These are phyloP conservation scores for Fragaria iinumae DNA, from an alignment of 306 rosid genomes.

Conservation along the genomic window DNA sequence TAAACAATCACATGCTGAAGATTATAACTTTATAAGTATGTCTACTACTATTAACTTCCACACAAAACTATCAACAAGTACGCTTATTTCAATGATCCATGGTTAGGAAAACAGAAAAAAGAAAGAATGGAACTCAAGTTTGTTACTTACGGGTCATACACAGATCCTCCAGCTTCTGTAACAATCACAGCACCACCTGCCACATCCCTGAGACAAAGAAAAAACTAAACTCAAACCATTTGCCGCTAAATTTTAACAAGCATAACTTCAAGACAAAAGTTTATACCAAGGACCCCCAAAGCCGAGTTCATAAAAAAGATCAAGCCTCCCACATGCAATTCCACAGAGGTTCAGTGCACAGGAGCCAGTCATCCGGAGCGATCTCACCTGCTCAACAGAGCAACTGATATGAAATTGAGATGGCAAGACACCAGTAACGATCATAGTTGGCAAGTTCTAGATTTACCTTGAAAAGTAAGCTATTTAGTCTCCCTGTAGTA, in stretches of 20 bases:
- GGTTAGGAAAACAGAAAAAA: constrained; percentile 11
- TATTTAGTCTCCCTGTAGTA: constrained; percentile 59
- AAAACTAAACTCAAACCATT: constrained; percentile 9
- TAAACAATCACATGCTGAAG: constrained; percentile 23
- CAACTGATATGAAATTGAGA: constrained; percentile 13
- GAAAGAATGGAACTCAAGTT: constrained; percentile 17
- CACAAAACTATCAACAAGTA: not conserved
- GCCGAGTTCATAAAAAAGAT: constrained; percentile 63
- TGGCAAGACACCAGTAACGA: constrained; percentile 17
- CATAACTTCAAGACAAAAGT: not conserved
- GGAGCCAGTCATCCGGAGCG: constrained; percentile 86
- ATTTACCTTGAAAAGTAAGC: constrained; percentile 83
- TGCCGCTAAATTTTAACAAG: not conserved
- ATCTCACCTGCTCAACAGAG: constrained; percentile 72
- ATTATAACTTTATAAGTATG: constrained; percentile 8
- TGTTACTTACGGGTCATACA: constrained; percentile 91
- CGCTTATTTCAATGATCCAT: constrained; percentile 18
- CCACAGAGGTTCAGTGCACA: constrained; percentile 97
- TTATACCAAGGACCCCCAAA: constrained; percentile 97
- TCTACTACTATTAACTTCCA: constrained; percentile 18
- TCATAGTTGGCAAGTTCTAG: constrained; percentile 13
- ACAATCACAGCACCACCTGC: constrained; percentile 97
- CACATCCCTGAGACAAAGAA: constrained; percentile 71
- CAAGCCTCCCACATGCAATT: constrained; percentile 92
- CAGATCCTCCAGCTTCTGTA: constrained; percentile 90